phyloP scores from a whole-genome alignment of 1,284 basidiomycete species.

The Rhodotorula sp. region DNA sequence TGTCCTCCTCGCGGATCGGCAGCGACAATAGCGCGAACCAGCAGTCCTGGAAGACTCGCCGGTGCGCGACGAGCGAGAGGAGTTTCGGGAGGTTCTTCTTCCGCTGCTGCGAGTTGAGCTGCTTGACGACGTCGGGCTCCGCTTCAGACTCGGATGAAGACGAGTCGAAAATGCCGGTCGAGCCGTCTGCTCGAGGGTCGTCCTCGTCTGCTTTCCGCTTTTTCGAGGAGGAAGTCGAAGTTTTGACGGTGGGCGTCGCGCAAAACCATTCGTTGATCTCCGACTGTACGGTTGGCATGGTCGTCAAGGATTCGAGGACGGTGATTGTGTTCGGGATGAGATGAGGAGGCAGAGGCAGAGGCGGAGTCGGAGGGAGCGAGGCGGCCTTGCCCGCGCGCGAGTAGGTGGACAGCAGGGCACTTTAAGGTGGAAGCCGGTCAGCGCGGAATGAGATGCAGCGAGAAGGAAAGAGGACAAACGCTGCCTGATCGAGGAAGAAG shows the following conservation, averaged over 20 bases:
- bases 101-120: constrained; percentile 17
- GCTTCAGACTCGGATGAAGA: constrained; percentile 44
- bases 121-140: constrained; percentile 29
- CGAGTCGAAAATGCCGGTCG: constrained; percentile 74
- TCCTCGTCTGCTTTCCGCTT: constrained; percentile 50
- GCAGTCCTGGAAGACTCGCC: constrained; percentile 44
- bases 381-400: constrained; percentile 12
- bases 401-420: constrained; percentile 22
- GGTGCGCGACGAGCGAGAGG: constrained; percentile 41
- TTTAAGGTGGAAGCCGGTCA: neutral
- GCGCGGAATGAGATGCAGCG: no score
- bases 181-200: constrained; percentile 52
- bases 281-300: constrained; percentile 70
- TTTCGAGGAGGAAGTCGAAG: constrained; percentile 19
- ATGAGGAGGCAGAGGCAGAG: constrained; percentile 45
- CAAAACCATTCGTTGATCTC: constrained; percentile 88
- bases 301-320: constrained; percentile 72
- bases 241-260: constrained; percentile 50
- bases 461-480: constrained; percentile 41
- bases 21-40: constrained; percentile 45
- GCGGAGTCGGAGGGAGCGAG: constrained; percentile 53
- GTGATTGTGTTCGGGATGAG: constrained; percentile 63
- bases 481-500: constrained; percentile 82
- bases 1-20: constrained; percentile 45
- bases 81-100: constrained; percentile 40